Evolutionary conservation across 805 yeast species (phyloP), one percentile per base, ranked within the genome.

Genomic region (Jamesozyma rosinii): DNA sequence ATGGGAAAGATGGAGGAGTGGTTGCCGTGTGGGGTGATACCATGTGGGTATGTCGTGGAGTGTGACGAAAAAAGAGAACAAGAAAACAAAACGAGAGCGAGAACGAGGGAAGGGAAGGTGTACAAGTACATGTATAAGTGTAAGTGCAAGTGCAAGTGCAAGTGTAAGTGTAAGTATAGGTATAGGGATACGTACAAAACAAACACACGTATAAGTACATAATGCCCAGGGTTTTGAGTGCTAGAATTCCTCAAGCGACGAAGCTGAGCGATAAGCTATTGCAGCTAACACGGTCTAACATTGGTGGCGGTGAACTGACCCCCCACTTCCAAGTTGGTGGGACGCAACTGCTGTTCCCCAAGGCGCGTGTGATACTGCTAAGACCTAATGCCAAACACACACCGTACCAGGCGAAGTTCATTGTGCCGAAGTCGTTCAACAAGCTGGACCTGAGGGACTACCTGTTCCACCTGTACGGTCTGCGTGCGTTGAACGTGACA

Each of bases 311-410:
- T 24, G 29, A 24, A 24, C 11, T 24, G 11, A 22, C 20, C 4
- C 26, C 18, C 2, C 95, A 88, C 69, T 90, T 87, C 74, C 71
- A 70, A 34, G 76, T 83, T 6, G 98, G 98, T 55, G 81, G 77
- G 5, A 77, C 74, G 50, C 71, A 83, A 49, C 70, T 83, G 9
- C 89, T 77, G 61, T 84, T 90, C 63, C 98, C 98, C 27, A 78
- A 79, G 48, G 95, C 94, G 1, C 72, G 90, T 48, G 71, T 90
- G 32, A 77, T 84, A 40, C 69, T 90, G 27, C 67, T 92, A 49
- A 76, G 95, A 59, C 95, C 97, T 35, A 84, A 84, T 57, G 96
- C 97, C n/a, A 85, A 85, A 58, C 95, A 86, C 65, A 84, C 96
- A 0, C 99, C 99, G 38, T 89, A 84, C 67, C 97, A 88, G 65